Evolutionary conservation across 805 yeast species (phyloP).

Genomic region (Torulaspora franciscae): DNA sequence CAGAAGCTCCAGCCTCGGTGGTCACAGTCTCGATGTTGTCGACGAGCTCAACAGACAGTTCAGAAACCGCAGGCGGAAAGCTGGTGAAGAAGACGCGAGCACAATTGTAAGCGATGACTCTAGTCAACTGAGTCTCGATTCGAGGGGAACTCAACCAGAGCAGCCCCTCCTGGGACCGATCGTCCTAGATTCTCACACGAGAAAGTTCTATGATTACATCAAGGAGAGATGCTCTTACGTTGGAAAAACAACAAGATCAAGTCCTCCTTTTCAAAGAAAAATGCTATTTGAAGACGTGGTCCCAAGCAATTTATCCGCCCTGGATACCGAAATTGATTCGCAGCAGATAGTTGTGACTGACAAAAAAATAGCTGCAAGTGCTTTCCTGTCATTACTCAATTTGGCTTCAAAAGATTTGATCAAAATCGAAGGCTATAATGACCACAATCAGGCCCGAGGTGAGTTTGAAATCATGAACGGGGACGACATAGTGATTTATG

Average conservation of each 20-base stretch:
- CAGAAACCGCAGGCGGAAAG: not conserved
- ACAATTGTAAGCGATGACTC: constrained; percentile 4
- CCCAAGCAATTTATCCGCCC: constrained; percentile 23
- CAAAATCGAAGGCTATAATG: constrained; percentile 9
- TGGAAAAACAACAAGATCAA: constrained; percentile 20
- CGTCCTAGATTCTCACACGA: constrained; percentile 26
- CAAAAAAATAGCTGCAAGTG: constrained; percentile 30
- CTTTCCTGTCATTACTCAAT: constrained; percentile 30
- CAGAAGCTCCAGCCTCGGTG: not conserved
- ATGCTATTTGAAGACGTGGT: constrained; percentile 29
- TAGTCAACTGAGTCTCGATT: not conserved
- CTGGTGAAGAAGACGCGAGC: constrained; percentile 2
- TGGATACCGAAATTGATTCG: constrained; percentile 3
- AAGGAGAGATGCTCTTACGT: constrained; percentile 20
- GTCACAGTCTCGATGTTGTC: constrained; percentile 19
- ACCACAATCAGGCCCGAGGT: constrained; percentile 1
- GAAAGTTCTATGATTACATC: constrained; percentile 30
- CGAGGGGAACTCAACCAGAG: not conserved
- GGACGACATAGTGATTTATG: constrained; percentile 19
- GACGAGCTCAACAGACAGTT: constrained; percentile 22
- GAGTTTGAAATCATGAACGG: constrained; percentile 14
- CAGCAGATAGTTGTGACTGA: constrained; percentile 7
- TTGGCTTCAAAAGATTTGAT: constrained; percentile 25
- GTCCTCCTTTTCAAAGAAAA: constrained; percentile 19
- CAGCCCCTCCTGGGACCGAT: not conserved